Evolutionary conservation across 805 yeast species (phyloP), one percentile per base, ranked within the genome.

Genomic region (Candida ponderosae): DNA sequence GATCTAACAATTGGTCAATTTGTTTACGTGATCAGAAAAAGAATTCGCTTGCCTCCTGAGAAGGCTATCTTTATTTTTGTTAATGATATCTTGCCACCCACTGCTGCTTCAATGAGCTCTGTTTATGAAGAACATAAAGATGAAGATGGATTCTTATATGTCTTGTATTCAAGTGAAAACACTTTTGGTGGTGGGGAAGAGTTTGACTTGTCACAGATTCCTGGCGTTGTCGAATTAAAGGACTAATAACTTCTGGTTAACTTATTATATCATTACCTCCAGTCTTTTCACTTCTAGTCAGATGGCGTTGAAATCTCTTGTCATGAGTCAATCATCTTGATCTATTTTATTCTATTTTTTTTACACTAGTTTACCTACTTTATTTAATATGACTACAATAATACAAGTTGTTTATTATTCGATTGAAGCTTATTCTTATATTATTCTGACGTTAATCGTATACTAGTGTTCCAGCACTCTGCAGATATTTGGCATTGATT

Each of bases 11-110:
- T 93, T 41, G 98, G 98, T 31, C 98, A 93, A 63, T 90, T 93
- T 66, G 98, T 93, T 32, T 93, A 93, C 57, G 98, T 93, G 43
- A 87, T 93, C 51, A 81, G 98, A 64, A 89, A 90, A 66, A 81
- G 98, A 61, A 89, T 93, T 62, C 84, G 84, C 69, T 74, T 93
- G 45, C 96, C 96, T 34, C 84, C 96, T 21, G 98, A 93, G 62
- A 89, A 90, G 79, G 98, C 98, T 32, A 90, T 93, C 47, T 93
- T 93, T 63, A 88, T 93, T 48, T 93, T 93, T 60, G 96, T 93
- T 46, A 90, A 93, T 57, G 98, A 93, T 60, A 88, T 93, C 40
- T 73, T 93, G 50, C 98, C 98, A 10, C 97, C 97, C 33, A 93
- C 98, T 3, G 97, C 97, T 17, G 95, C 97, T 15, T 74, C 93